Evolutionary conservation across 1,139 yeast genomes (phyloP), one percentile per base, ranked within the genome.

Genomic region (Spencermartinsiella ligniputridi): DNA sequence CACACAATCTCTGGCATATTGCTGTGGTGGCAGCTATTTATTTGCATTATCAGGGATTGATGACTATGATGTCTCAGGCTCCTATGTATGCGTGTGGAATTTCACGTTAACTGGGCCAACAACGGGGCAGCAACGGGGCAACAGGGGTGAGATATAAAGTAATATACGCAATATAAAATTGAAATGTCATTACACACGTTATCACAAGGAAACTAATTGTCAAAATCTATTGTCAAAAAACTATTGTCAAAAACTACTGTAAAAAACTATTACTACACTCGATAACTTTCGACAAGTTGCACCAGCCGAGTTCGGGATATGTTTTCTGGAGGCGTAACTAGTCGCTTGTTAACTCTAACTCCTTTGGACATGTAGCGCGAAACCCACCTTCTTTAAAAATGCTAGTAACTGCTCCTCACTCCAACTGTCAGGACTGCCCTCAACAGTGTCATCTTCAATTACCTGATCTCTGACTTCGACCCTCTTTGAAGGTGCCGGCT

Each of bases 1-100:
- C 96, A 41, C 98, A 92, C 65, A 89, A 88, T 58, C 69, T 92
- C 29, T 92, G 98, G 98, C 98, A 92, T 66, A 64, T 88, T 15
- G 87, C 86, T 61, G 98, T 92, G 35, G 77, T 92, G 32, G 74
- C 85, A 32, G 98, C 98, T 1, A 79, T 89, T 19, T 67, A 86
- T 47, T 95, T 94, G 32, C 97, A 90, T 64, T 92, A 90, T 63
- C 69, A 71, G 45, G 89, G 32, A 5, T n/a, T 39, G 22, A n/a
- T 13, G 20, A 12, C 19, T 35, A 13, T 19, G 38, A 13, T 15
- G 40, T 34, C 13, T 22, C 6, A 18, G 24, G 37, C 24, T 9
- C 24, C 34, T 12, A 16, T 15, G n/a, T 33, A 33, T 11, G 32
- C 32, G n/a, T 27, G 32, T 27, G 25, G 25, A 22, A 11, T 22